Conservation (phyloP, 108 stramenopile genomes). For the Schizochytrium sp. region DNA sequence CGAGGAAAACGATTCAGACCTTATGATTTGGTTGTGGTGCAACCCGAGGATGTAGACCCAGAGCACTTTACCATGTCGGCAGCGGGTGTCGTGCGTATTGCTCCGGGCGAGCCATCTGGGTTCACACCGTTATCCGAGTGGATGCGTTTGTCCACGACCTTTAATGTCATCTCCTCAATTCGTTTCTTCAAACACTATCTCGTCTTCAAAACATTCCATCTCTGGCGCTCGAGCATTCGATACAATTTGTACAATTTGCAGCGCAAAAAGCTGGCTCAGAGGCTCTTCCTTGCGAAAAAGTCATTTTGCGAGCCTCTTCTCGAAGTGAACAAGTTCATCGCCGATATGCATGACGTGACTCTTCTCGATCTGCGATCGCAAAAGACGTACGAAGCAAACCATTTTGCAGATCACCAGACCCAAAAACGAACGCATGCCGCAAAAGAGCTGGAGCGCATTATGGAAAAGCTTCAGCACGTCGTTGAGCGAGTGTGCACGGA, state of each 20-base stretch:
- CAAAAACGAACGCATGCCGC: constrained; percentile 24
- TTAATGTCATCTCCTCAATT: constrained; percentile 50
- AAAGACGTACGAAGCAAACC: not conserved
- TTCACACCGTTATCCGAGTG: constrained; percentile 50
- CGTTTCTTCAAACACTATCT: constrained; percentile 42
- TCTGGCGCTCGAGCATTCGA: constrained; percentile 45
- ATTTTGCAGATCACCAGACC: constrained; percentile 35
- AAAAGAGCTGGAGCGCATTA: constrained; percentile 29
- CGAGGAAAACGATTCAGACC: constrained; percentile 32
- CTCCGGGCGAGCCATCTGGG: constrained; percentile 44
- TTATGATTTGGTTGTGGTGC: constrained; percentile 43
- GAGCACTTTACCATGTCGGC: constrained; percentile 53
- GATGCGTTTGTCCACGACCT: constrained; percentile 49
- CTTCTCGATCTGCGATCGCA: not conserved
- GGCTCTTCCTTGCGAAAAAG: constrained; percentile 44
- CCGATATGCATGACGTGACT: constrained; percentile 14
- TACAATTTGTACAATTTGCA: constrained; percentile 40
- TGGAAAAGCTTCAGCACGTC: constrained; percentile 17
- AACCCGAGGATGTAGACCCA: constrained; percentile 14
- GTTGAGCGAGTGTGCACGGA: constrained; percentile 30
- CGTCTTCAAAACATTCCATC: constrained; percentile 34
- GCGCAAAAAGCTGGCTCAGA: constrained; percentile 27
- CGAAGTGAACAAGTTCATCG: constrained; percentile 23
- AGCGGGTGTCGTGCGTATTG: constrained; percentile 50
- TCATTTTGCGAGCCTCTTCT: constrained; percentile 38